Base-by-base conservation (phyloP, 1,139 yeast species). In the Yamadazyma dushanensis region DNA sequence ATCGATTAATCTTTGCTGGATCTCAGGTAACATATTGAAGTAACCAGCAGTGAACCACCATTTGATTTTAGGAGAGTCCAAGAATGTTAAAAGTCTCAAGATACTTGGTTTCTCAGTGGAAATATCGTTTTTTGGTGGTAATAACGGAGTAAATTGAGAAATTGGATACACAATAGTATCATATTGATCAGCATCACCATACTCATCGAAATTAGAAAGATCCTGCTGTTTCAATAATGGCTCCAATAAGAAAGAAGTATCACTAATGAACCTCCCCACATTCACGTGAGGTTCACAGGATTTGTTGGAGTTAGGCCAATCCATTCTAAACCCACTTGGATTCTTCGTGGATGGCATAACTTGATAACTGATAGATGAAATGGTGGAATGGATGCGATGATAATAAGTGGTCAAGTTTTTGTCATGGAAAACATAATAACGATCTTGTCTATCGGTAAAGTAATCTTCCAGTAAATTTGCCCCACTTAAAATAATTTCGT, bases 11-110 rank as follows among this genome's bases (percentile, higher is more conserved):
- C 74, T 69, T n/a, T 68, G 62, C 50, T 78, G 79, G 40, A 86
- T 83, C 31, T 80, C 80, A 0, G 95, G 88, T 33, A 83, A 77
- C 78, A 92, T 83, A 57, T 92, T 94, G 67, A 92, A 94, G 58
- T 92, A 92, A 1, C 99, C 99, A 0, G 98, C 97, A 0, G 98
- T 94, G 50, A 92, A 83, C 51, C 87, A 76, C 95, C 96, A 92
- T 39, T 72, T 73, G 34, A 81, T 74, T 17, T 64, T 55, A 3
- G 77, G 70, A 39, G 73, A 72, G 47, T 73, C 80, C 38, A 83
- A 66, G 51, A 73, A 73, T 3, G 87, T 72, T 34, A 85, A 66
- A 6, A 84, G 58, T 26, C 83, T 64, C 32, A 84, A 64, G 14
- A 86, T 66, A 2, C 84, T 78, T 3, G 83, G 83, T 48, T 83